phyloP scores from a whole-genome alignment of 2,329 filamentous ascomycete species.

The Colletotrichum graminicola region DNA sequence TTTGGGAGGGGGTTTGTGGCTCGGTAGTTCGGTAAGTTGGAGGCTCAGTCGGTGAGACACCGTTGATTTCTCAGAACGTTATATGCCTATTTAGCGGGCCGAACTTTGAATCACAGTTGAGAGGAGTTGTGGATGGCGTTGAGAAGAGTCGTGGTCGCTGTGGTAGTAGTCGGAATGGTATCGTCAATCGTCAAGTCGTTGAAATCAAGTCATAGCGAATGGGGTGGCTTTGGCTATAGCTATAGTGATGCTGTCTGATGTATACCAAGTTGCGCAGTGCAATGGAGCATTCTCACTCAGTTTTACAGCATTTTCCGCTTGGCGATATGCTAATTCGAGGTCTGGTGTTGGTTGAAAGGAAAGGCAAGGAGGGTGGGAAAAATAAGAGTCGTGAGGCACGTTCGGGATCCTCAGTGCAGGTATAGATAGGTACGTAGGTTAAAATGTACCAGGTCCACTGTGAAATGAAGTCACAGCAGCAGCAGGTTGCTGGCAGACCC shows the following conservation, averaged over 20 bases:
- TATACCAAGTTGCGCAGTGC: not conserved
- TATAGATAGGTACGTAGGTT: not conserved
- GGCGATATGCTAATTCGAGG: not conserved
- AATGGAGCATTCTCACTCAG: not conserved
- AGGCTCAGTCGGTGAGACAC: not conserved
- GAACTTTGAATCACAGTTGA: not conserved
- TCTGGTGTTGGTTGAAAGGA: not conserved
- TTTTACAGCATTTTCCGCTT: not conserved
- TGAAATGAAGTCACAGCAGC: constrained; percentile 16
- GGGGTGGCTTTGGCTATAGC: not conserved
- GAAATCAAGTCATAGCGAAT: not conserved
- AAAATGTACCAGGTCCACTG: not conserved
- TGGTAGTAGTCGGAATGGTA: not conserved
- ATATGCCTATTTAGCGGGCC: not conserved
- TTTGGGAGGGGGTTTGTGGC: not conserved
- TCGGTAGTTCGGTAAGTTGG: not conserved
- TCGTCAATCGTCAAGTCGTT: constrained; percentile 6
- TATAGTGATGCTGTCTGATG: not conserved
- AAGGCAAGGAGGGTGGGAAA: not conserved
- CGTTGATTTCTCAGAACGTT: too few relatives aligned
- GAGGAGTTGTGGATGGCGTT: not conserved
- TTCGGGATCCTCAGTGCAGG: not conserved
- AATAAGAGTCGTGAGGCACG: not conserved
- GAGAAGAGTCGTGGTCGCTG: not conserved
- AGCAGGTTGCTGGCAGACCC: not conserved